Base-by-base conservation (phyloP, 2,329 filamentous ascomycete species). In the Hawksworthiomyces lignivorus region DNA sequence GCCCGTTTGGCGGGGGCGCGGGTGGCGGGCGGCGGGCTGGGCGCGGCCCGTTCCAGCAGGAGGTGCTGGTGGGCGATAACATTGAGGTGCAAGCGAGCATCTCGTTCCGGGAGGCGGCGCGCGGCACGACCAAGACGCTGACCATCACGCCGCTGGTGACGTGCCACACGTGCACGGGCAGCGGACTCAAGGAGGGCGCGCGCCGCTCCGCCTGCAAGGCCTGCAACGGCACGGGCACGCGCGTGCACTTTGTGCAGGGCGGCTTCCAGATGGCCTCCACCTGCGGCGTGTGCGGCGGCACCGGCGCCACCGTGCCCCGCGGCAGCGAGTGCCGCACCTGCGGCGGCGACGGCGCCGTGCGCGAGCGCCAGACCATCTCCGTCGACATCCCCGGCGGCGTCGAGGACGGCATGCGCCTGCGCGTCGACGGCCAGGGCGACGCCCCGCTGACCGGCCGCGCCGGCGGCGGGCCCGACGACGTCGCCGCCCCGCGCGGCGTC, bases 231-330 rank as follows among this genome's bases (percentile, higher is more conserved):
- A 87, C 87, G 2, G 92, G 92, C 38, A 86, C 84, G 28, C 75
- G 86, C 43, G 82, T 97, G 36, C 87, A 94, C 62, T 83, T 87
- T 56, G 84, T 96, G 75, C 81, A 87, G 53, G 88, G 88, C 41
- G 89, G 88, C 19, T 97, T 98, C 67, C 90, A 97, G 67, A 90
- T 98, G 82, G 87, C 86, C 5, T 87, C 86, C 48, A 94, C 88
- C 2, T 98, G 92, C 62, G 72, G 76, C 17, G 67, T 78, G 27
- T 98, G 92, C 60, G 81, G 80, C 39, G 92, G 92, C 4, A 80
- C 77, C 33, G 92, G 92, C 36, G 69, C 81, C 39, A 72, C 75
- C 3, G 82, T 87, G 26, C 88, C 92, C 3, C 78, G 75, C 52
- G 87, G 87, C 33, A 82, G 80, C 10, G 86, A 94, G 56, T 98